A percentile compares a stretch with the other conserved stretches of the same genome.
Evolutionary conservation across 495 filamentous ascomycete genomes (phyloP).

Genomic region (Sabuloglossum arenarium): DNA sequence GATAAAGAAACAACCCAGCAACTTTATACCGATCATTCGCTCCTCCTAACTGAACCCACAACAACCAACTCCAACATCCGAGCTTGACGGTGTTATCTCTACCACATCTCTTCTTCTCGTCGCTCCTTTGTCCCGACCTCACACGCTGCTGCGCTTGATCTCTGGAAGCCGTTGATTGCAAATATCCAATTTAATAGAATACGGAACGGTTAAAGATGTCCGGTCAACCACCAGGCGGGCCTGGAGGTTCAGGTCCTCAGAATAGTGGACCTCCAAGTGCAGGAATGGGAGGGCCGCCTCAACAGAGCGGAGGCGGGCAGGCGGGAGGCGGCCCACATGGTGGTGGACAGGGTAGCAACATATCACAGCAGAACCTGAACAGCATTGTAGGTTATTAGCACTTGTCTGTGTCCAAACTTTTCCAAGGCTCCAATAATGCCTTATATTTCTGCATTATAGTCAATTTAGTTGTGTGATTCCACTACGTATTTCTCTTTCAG

Average conservation of each 20-base stretch:
- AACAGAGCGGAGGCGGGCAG: constrained; percentile 17
- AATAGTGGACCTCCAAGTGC: constrained; percentile 29
- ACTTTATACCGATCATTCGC: too few relatives aligned
- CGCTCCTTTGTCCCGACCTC: neutral
- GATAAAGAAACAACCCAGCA: neutral
- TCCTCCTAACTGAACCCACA: too few relatives aligned
- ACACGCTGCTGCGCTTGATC: neutral
- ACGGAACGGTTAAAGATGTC: constrained; percentile 9
- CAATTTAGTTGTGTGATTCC: too few relatives aligned
- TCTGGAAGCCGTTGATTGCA: neutral
- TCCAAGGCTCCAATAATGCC: neutral
- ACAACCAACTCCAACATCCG: too few relatives aligned
- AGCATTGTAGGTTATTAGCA: constrained; percentile 57
- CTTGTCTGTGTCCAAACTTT: neutral
- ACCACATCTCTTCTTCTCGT: neutral
- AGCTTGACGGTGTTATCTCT: neutral
- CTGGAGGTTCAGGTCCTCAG: constrained; percentile 21
- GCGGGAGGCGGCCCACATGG: constrained; percentile 17
- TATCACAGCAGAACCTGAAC: constrained; percentile 77
- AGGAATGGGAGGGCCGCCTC: constrained; percentile 29
- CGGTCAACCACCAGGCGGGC: constrained; percentile 10
- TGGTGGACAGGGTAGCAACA: constrained; percentile 23
- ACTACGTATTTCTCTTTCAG: neutral
- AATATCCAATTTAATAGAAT: neutral
- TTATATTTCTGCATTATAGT: too few relatives aligned